These are phyloP conservation scores for Globisporangium cederbergense DNA, from an alignment of 352 stramenopile species.

Conservation along the genomic window DNA sequence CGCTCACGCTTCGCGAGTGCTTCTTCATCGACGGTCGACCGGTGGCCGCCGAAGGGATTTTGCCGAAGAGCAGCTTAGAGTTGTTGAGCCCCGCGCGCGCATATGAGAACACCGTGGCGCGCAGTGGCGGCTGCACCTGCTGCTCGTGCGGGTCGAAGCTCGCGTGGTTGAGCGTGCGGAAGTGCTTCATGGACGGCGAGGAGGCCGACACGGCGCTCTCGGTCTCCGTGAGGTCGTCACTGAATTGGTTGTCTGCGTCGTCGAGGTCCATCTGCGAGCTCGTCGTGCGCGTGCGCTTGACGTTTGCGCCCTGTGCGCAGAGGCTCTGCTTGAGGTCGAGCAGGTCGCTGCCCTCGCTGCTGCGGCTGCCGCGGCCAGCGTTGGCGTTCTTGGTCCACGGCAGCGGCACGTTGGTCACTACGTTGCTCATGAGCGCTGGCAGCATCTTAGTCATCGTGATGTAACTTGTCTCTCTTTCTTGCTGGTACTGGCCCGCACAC, in stretches of 20 bases:
- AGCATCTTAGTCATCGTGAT: constrained; percentile 15
- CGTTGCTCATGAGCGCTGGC: constrained; percentile 22
- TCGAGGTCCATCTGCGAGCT: constrained; percentile 41
- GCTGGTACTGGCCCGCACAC: constrained; percentile 10
- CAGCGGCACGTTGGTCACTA: constrained; percentile 13
- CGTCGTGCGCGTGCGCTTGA: constrained; percentile 32
- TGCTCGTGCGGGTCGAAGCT: constrained; percentile 21
- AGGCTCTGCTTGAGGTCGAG: constrained; percentile 16
- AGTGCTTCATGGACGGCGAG: constrained; percentile 28
- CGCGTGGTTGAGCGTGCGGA: constrained; percentile 13
- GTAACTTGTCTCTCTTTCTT: background rate
- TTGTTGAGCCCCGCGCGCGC: constrained; percentile 40
- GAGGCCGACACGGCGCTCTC: constrained; percentile 46
- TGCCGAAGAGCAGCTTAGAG: constrained; percentile 52
- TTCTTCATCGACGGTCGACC: constrained; percentile 19
- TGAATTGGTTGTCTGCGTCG: constrained; percentile 31
- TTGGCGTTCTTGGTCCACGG: constrained; percentile 7
- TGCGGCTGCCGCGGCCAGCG: background rate
- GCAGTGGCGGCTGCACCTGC: constrained; percentile 17
- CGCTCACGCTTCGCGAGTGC: constrained; percentile 36
- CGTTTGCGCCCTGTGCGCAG: constrained; percentile 2
- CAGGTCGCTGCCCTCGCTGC: constrained; percentile 9
- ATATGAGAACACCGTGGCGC: constrained; percentile 46
- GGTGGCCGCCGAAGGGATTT: constrained; percentile 14
- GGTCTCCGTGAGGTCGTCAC: constrained; percentile 51